Base-by-base conservation (phyloP, 2,329 filamentous ascomycete genomes). In the Penicillium sp. region DNA sequence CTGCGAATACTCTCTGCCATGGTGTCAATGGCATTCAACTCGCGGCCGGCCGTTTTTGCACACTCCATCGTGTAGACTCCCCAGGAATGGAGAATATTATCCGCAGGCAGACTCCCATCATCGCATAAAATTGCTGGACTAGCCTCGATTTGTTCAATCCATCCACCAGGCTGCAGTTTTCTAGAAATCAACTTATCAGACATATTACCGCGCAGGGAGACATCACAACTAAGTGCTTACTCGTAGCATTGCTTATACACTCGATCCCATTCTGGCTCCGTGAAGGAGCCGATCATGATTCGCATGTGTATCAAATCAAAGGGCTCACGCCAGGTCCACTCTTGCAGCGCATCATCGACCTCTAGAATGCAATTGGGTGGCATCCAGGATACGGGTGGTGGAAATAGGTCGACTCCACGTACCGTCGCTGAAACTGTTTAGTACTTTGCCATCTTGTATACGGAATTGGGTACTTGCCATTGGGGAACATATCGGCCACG, bases 281-380 rank as follows among this genome's bases (percentile, higher is more conserved):
- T 15, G 19, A 53, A 38, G 9, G 33, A 59, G 17, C 58, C 53
- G 12, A 56, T 45, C 58, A 56, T 50, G 35, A 60, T 60, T 19
- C 58, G 51, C 42, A 60, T 49, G 13, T 60, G 58, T n/a, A 60
- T 60, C 13, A 60, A 51, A 24, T 60, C 58, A 15, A 60, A 60
- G 7, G 22, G 40, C 24, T 60, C 58, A 33, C 58, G 51, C 58
- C 58, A 60, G 37, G 58, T 60, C 58, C 51, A 55, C 10, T 60
- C 58, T 17, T 53, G 58, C n/a, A 60, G 38, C 7, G 53, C 58
- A 30, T 60, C 58, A 26, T 60, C 58, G 17, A 60, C 59, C 28
- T 61, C 59, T 17, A 61, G 37, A 15, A 61, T 56, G 59, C 59
- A 61, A 24, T 61, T 56, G 26, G 59, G 59, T 7, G 59, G 59